These are phyloP conservation scores for Fistulinella prunicolor DNA, from an alignment of 768 basidiomycete genomes.

Conservation along the genomic window DNA sequence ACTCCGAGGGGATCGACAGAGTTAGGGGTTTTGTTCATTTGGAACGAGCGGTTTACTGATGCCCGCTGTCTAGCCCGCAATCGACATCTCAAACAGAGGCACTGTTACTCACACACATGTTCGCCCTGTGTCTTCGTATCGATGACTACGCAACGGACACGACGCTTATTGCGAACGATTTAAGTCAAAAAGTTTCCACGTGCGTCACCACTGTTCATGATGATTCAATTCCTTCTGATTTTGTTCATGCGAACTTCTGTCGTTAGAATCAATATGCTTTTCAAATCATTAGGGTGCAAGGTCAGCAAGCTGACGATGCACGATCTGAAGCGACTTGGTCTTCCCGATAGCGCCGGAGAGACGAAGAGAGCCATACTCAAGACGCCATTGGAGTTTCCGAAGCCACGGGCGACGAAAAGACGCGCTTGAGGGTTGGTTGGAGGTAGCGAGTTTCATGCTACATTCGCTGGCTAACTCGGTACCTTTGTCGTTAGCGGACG, in stretches of 20 bases:
- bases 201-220: constrained; percentile 38
- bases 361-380: constrained; percentile 71
- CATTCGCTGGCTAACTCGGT: background rate
- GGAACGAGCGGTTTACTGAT: background rate
- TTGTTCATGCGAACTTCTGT: too few relatives aligned
- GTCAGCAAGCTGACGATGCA: constrained; percentile 52
- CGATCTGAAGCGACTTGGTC: constrained; percentile 68
- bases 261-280: constrained; percentile 58
- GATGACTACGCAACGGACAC: constrained; percentile 78
- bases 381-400: constrained; percentile 81
- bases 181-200: constrained; percentile 63
- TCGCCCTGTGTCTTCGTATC: constrained; percentile 74
- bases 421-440: constrained; percentile 16
- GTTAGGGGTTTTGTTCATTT: constrained; percentile 36
- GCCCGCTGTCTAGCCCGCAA: constrained; percentile 34
- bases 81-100: constrained; percentile 70
- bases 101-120: constrained; percentile 71
- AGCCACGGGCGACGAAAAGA: constrained; percentile 42
- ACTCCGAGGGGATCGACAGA: constrained; percentile 59
- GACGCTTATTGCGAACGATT: constrained; percentile 64
- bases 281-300: constrained; percentile 80
- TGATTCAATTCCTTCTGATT: too few relatives aligned
- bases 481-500: background rate
- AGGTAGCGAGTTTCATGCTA: background rate
- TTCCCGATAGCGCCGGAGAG: constrained; percentile 59